Percentiles rank a stretch among this genome's conserved stretches.
These are phyloP conservation scores for Immersiella caudata DNA, from an alignment of 495 filamentous ascomycete genomes.

Conservation along the genomic window DNA sequence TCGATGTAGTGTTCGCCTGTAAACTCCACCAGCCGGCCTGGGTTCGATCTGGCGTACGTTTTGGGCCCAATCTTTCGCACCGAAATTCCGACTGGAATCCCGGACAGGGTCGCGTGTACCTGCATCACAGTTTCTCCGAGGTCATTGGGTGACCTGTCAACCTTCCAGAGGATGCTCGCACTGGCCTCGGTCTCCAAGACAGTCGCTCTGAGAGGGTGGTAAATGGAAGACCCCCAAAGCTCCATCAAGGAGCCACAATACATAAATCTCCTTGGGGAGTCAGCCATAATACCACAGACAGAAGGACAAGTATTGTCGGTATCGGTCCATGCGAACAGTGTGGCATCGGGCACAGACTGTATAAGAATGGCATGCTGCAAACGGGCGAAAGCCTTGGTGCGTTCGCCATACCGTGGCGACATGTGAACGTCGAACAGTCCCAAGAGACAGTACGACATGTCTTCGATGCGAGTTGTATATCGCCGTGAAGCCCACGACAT, in stretches of 20 bases:
- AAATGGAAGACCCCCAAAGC: neutral
- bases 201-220: neutral
- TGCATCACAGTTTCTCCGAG: too few relatives aligned
- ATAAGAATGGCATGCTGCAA: constrained; percentile 35
- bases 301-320: neutral
- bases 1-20: too few relatives aligned
- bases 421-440: constrained; percentile 41
- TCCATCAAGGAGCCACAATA: neutral
- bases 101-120: too few relatives aligned
- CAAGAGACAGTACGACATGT: constrained; percentile 42
- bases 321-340: neutral
- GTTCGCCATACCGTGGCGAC: constrained; percentile 42
- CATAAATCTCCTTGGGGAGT: neutral
- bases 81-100: too few relatives aligned
- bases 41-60: too few relatives aligned
- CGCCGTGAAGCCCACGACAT: constrained; percentile 40
- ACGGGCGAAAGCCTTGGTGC: constrained; percentile 34
- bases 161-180: neutral
- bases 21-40: too few relatives aligned
- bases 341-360: neutral
- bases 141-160: too few relatives aligned
- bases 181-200: neutral
- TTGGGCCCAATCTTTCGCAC: too few relatives aligned
- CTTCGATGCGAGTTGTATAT: constrained; percentile 35
- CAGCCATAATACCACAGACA: neutral